phyloP scores from a whole-genome alignment of 768 basidiomycete species.

The Suillus cothurnatus region DNA sequence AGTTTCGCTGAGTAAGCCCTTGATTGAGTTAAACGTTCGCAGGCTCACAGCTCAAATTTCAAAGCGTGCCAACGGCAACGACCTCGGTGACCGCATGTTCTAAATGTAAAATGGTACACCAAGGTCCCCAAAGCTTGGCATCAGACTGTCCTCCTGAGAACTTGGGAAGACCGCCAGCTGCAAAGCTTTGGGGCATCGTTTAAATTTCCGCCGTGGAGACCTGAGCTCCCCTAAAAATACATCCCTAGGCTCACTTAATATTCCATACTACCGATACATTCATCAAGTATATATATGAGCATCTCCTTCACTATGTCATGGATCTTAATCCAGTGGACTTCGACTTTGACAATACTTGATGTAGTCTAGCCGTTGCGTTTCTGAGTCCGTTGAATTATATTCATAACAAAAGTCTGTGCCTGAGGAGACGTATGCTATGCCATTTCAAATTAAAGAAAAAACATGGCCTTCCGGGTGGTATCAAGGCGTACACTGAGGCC shows the following conservation, averaged over 20 bases:
- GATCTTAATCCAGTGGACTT: background rate
- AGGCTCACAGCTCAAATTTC: no score
- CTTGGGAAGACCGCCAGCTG: conserved; percentile 8
- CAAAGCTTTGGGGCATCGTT: conserved; percentile 22
- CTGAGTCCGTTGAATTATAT: background rate
- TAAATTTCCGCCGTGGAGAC: conserved; percentile 10
- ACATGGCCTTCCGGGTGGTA: background rate
- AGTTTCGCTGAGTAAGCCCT: no score
- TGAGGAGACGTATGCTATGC: background rate
- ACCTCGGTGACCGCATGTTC: conserved; percentile 23
- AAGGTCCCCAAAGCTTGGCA: no score
- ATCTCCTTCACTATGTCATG: background rate
- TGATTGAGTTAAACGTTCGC: no score
- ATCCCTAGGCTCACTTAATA: background rate
- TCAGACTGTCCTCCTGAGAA: no score
- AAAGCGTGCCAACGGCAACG: conserved; percentile 24
- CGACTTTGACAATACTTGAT: background rate
- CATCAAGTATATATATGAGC: background rate
- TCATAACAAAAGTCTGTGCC: background rate
- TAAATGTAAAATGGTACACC: background rate
- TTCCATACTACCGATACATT: background rate
- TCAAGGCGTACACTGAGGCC: background rate
- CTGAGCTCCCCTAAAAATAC: background rate
- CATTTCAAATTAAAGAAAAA: background rate
- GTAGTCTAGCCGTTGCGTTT: background rate